Evolutionary conservation across 345 rosid species (phyloP).

Genomic region (Salix viminalis): DNA sequence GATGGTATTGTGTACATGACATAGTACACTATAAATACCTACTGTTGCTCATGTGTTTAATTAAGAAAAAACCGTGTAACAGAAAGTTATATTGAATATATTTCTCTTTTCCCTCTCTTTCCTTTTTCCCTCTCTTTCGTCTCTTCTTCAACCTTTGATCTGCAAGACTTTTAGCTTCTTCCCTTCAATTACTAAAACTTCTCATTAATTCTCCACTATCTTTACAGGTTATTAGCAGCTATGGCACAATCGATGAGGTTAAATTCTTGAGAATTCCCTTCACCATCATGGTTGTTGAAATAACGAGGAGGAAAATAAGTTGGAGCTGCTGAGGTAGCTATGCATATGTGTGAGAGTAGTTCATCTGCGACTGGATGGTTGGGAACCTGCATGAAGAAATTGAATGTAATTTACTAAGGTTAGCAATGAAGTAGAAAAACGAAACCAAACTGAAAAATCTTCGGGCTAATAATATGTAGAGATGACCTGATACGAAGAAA

Average conservation of each 20-base stretch:
- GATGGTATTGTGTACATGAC: too few species aligned
- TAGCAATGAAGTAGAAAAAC: neutral
- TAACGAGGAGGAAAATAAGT: conserved; percentile 56
- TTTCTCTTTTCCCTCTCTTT: too few species aligned
- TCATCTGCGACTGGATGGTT: conserved; percentile 41
- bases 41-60: too few species aligned
- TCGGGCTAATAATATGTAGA: neutral
- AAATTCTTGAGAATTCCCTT: conserved; percentile 43
- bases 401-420: neutral
- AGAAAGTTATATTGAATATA: too few species aligned
- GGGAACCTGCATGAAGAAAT: conserved; percentile 23
- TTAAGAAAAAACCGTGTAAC: too few species aligned
- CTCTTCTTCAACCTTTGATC: too few species aligned
- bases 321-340: conserved; percentile 73
- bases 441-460: neutral
- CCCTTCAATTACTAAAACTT: too few species aligned
- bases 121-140: too few species aligned
- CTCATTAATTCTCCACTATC: too few species aligned
- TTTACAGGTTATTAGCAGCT: conserved; percentile 64
- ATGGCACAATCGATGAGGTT: conserved; percentile 69
- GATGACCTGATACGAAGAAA: conserved; percentile 51
- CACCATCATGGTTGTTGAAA: conserved; percentile 42
- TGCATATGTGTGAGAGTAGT: conserved; percentile 55
- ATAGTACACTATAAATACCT: too few species aligned
- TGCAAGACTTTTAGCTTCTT: too few species aligned